Conservation (phyloP, 163 green algal species). For the Scenedesmus sp. region DNA sequence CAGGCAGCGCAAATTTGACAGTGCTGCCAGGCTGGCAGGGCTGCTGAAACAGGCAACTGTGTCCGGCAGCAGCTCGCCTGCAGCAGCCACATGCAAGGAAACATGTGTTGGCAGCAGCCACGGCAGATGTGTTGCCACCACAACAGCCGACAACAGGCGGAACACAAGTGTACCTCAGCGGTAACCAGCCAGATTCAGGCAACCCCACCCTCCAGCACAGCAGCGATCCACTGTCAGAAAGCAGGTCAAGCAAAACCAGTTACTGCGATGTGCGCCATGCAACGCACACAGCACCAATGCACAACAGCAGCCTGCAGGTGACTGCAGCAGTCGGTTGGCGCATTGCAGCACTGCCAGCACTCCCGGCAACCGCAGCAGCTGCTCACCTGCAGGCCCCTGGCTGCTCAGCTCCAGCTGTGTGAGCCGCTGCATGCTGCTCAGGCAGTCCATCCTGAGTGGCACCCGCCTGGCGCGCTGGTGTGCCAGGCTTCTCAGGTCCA, state of each 20-base stretch:
- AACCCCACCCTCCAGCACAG: background rate
- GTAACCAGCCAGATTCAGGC: background rate
- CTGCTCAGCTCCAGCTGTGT: constrained; percentile 31
- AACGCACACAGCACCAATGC: background rate
- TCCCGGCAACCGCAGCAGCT: too few relatives aligned
- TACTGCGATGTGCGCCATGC: too few relatives aligned
- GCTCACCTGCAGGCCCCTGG: constrained; percentile 22
- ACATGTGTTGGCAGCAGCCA: background rate
- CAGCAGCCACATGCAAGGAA: too few relatives aligned
- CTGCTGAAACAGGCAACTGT: constrained; percentile 35
- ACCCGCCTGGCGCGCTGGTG: constrained; percentile 29
- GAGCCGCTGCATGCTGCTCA: constrained; percentile 30
- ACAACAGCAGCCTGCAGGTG: background rate
- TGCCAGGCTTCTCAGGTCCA: constrained; percentile 33
- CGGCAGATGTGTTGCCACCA: background rate
- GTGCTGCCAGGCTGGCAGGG: constrained; percentile 27
- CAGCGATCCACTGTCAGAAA: background rate
- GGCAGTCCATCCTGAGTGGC: constrained; percentile 36
- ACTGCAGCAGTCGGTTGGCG: background rate
- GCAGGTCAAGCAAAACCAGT: background rate
- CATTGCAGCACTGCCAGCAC: background rate
- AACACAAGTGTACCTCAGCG: background rate
- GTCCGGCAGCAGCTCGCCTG: constrained; percentile 46
- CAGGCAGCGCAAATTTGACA: background rate
- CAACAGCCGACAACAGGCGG: background rate